Evolutionary conservation across 176 grass and related monocot species (phyloP), one percentile per base, ranked within the genome.

Genomic region (Leersia perrieri): DNA sequence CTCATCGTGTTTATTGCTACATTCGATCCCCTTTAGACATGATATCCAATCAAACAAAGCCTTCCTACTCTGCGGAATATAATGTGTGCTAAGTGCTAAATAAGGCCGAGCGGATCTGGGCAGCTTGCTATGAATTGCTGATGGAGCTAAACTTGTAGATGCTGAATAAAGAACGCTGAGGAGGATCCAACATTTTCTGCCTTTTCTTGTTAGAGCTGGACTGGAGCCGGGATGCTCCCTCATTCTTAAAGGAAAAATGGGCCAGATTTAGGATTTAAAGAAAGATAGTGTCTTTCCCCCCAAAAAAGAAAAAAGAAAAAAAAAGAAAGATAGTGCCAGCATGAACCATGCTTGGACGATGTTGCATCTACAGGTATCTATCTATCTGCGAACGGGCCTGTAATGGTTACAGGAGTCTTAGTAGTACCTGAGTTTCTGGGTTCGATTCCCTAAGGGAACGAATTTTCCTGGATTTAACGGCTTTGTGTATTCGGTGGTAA

Each of bases 1-100:
- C 68, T 66, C 32, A 25, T 16, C 29, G 68, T 63, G 82, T 86
- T 90, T 62, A 90, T 83, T 55, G 68, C 11, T 66, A 7, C 74
- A 68, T 63, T 53, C 27, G 60, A 35, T 5, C 23, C 31, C 23
- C 4, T 33, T 14, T 40, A 63, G 83, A 60, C 28, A 61, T 82
- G 66, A 29, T 76, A 49, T 36, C 36, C 32, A 7, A 47, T 62
- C 25, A 60, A 70, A 73, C 13, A 31, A 75, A 47, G 10, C 1
- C 10, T 5, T 11, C 5, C 26, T 33, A 40, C 33, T 36, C 25
- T 16, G 53, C 5, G 2, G 67, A 73, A 39, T 38, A 18, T 15
- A 23, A 4, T 27, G 60, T 39, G 23, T 28, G 45, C 22, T 69
- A 35, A 10, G 23, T 28, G 45, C 22, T 69, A 35, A 10, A 22